A percentile compares a stretch with the other conserved stretches of the same genome.
These are phyloP conservation scores for Globisporangium takayamanum DNA, from an alignment of 352 stramenopile species.

Conservation along the genomic window DNA sequence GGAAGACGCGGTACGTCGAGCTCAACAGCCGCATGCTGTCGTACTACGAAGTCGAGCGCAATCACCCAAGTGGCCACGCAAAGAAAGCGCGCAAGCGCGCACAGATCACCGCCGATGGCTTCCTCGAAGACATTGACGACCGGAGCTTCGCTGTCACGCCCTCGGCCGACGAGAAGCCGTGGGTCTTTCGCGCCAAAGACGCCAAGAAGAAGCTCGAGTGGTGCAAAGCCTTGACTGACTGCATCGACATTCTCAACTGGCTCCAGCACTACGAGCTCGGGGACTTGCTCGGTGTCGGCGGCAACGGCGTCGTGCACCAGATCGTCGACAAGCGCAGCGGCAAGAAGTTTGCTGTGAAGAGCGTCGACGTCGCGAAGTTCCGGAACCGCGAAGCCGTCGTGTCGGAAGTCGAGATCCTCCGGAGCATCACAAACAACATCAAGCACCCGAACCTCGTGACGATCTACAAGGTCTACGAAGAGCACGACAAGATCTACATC, in stretches of 20 bases:
- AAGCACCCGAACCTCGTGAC: slow-evolving; percentile 68
- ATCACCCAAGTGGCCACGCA: slow-evolving; percentile 12
- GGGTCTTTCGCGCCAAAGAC: slow-evolving; percentile 51
- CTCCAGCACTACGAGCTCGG: slow-evolving; percentile 66
- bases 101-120: slow-evolving; percentile 51
- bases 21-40: slow-evolving; percentile 64
- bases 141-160: slow-evolving; percentile 50
- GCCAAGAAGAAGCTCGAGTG: slow-evolving; percentile 47
- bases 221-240: slow-evolving; percentile 61
- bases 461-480: slow-evolving; percentile 81
- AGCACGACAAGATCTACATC: slow-evolving; percentile 76
- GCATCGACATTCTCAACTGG: slow-evolving; percentile 74
- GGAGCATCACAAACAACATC: slow-evolving; percentile 78
- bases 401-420: slow-evolving; percentile 71
- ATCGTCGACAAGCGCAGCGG: slow-evolving; percentile 54
- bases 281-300: slow-evolving; percentile 57
- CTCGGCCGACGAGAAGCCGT: slow-evolving; percentile 43
- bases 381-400: slow-evolving; percentile 62
- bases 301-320: slow-evolving; percentile 65
- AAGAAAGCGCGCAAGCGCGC: slow-evolving; percentile 37
- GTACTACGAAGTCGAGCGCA: slow-evolving; percentile 45
- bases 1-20: slow-evolving; percentile 66
- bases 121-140: slow-evolving; percentile 46
- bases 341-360: slow-evolving; percentile 62
- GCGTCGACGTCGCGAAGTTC: slow-evolving; percentile 73